Percentiles rank a stretch among this genome's conserved stretches.
phyloP scores from a whole-genome alignment of 179 eudicot genomes.

The Gypsophila paniculata region DNA sequence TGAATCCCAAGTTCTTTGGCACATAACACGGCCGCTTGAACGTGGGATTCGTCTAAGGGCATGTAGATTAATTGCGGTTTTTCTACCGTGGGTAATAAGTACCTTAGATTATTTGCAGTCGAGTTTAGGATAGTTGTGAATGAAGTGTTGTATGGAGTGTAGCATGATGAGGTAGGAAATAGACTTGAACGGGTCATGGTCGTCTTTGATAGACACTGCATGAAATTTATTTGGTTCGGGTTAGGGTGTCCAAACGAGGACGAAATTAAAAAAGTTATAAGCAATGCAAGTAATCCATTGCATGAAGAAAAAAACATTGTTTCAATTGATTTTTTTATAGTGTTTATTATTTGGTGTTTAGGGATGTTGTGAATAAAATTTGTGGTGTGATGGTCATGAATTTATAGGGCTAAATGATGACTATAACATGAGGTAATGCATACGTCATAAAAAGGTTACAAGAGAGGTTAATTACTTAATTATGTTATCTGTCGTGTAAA shows the following conservation, averaged over 20 bases:
- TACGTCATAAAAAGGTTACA: constrained; percentile 24
- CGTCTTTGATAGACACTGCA: constrained; percentile 27
- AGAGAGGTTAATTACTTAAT: not conserved
- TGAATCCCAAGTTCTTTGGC: constrained; percentile 33
- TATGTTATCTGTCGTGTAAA: too few relatives aligned
- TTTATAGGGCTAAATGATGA: constrained; percentile 31
- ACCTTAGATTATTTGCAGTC: constrained; percentile 35
- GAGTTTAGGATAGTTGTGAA: constrained; percentile 28
- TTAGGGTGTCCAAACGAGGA: constrained; percentile 14
- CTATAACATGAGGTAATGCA: constrained; percentile 31
- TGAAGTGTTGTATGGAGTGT: constrained; percentile 25
- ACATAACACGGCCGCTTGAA: constrained; percentile 36
- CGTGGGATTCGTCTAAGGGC: constrained; percentile 41
- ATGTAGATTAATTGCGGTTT: constrained; percentile 37
- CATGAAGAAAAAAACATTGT: constrained; percentile 14
- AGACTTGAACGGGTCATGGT: constrained; percentile 23
- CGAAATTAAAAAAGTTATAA: constrained; percentile 7
- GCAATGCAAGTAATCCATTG: constrained; percentile 1
- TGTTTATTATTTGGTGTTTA: constrained; percentile 17
- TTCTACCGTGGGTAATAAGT: constrained; percentile 28
- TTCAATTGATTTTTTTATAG: not conserved
- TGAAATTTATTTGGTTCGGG: constrained; percentile 21
- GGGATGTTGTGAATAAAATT: constrained; percentile 7
- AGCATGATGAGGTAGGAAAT: constrained; percentile 28
- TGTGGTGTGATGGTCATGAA: constrained; percentile 1